A percentile compares a stretch with the other conserved stretches of the same genome.
phyloP scores from a whole-genome alignment of 1,139 yeast genomes.

The Yamadazyma kanchanaburiensis region DNA sequence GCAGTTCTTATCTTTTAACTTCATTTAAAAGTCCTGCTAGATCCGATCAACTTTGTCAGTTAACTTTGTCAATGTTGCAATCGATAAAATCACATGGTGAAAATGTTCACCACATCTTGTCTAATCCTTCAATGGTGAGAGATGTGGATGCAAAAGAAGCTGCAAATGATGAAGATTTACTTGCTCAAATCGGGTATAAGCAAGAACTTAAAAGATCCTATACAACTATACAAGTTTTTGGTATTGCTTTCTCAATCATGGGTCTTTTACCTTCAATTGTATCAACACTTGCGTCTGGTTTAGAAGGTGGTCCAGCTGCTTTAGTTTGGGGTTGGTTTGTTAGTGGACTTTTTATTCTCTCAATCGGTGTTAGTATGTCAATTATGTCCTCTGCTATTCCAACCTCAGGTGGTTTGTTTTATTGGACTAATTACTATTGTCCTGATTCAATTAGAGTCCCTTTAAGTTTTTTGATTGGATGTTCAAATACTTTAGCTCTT shows the following conservation, averaged over 20 bases:
- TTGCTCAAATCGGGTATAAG: constrained; percentile 53
- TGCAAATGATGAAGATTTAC: constrained; percentile 40
- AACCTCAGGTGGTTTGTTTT: constrained; percentile 69
- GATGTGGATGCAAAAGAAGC: constrained; percentile 25
- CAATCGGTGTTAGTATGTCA: constrained; percentile 62
- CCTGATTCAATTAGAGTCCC: constrained; percentile 31
- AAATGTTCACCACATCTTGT: constrained; percentile 20
- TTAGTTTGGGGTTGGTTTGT: constrained; percentile 73
- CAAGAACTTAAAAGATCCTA: constrained; percentile 48
- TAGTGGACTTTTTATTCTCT: constrained; percentile 54
- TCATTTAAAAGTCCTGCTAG: too few relatives aligned
- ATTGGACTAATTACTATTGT: constrained; percentile 45
- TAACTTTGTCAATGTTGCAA: too few relatives aligned
- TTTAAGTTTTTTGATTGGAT: constrained; percentile 44
- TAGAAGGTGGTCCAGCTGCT: constrained; percentile 43
- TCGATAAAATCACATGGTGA: too few relatives aligned
- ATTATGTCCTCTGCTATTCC: constrained; percentile 69
- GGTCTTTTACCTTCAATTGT: constrained; percentile 48
- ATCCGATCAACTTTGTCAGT: too few relatives aligned
- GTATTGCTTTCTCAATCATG: constrained; percentile 53
- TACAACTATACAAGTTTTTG: constrained; percentile 49
- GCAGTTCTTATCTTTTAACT: too few relatives aligned
- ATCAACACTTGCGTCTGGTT: constrained; percentile 29
- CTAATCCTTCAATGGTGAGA: constrained; percentile 24
- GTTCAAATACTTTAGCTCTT: constrained; percentile 34